Evolutionary conservation across 495 filamentous ascomycete species (phyloP), one percentile per base, ranked within the genome.

Genomic region (Penicillium ucsense): DNA sequence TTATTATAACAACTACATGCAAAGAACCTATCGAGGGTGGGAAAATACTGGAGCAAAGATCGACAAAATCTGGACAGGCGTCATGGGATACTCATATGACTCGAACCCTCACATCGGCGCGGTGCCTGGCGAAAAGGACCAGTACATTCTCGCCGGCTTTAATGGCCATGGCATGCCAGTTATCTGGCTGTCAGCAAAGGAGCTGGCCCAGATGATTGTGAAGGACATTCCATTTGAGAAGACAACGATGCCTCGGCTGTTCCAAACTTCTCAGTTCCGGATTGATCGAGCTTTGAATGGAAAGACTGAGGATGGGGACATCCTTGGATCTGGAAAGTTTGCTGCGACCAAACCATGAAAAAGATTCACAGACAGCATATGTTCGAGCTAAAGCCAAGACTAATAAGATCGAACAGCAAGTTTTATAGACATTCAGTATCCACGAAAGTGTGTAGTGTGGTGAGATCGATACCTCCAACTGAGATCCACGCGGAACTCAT

Each of bases 91-190:
- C 42, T 68, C 63, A 4, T 62, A 61, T 8, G 73, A 77, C 43
- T 64, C 58, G 0, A 60, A 65, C n/a, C 76, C 77, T 5, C 68
- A 74, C 50, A 58, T 77, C 31, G 76, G 76, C 9, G 39, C 46
- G 33, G 62, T 79, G 5, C 78, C 76, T 3, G 65, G 57, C 3
- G 50, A 56, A 31, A 38, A 62, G 4, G 65, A 62, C 5, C 64
- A 71, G 42, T 80, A 53, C 46, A 63, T 81, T 10, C 46, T 72
- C 35, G 74, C 75, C 2, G 75, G 74, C 0, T 79, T 77, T 56
- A 73, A 77, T 48, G 76, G 77, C 4, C 72, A 72, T 51, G 77
- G 78, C 0, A 81, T 79, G 75, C 61, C 75, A 4, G 49, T 71
- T 12, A 70, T 75, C 46, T 75, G 65, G 49, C 53, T 68, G 0